Percentiles rank a stretch among this genome's conserved stretches.
Conservation (phyloP, 768 basidiomycete genomes). For the Boletus bicolor region DNA sequence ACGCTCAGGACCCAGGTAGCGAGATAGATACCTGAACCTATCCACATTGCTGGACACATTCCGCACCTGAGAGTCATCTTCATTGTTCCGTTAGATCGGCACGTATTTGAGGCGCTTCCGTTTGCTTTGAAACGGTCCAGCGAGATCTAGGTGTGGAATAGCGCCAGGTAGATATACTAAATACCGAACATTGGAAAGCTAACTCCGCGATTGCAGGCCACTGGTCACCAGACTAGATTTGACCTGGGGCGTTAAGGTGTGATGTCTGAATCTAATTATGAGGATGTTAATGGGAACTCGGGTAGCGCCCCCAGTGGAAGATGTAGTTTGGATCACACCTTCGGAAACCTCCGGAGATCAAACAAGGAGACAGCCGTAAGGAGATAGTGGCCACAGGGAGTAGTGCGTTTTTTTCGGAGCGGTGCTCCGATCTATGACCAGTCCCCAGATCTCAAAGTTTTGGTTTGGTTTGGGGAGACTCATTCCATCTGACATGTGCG, state of each 20-base stretch:
- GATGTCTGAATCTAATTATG: neutral
- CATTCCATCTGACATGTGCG: too few species aligned
- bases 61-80: neutral
- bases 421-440: too few species aligned
- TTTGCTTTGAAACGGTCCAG: too few species aligned
- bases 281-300: neutral
- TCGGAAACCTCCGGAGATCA: too few species aligned
- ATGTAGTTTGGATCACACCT: too few species aligned
- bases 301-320: too few species aligned
- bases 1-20: neutral
- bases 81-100: neutral
- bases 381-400: too few species aligned
- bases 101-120: neutral
- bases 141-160: neutral
- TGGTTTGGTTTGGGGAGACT: too few species aligned
- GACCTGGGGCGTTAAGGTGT: neutral
- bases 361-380: neutral
- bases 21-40: neutral
- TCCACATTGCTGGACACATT: neutral
- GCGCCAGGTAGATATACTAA: neutral
- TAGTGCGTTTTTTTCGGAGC: too few species aligned
- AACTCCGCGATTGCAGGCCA: neutral
- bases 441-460: too few species aligned
- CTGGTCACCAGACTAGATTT: neutral
- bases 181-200: too few species aligned